Conservation (phyloP, 2,329 filamentous ascomycete species). For the Peltaster fructicola region DNA sequence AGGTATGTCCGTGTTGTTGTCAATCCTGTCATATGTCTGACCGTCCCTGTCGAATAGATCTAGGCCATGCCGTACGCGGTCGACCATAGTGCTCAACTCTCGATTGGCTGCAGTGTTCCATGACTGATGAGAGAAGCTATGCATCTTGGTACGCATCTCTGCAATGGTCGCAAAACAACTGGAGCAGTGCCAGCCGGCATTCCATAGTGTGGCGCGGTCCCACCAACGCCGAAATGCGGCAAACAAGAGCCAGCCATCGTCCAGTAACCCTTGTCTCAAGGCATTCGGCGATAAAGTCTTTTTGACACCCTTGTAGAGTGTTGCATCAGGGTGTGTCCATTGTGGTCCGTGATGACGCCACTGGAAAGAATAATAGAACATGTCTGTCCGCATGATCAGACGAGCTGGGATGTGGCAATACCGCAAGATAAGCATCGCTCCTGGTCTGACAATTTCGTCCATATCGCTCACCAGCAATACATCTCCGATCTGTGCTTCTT, state of each 20-base stretch:
- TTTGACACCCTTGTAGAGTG: constrained; percentile 31
- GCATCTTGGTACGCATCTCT: constrained; percentile 39
- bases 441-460: constrained; percentile 4
- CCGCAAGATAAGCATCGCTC: constrained; percentile 3
- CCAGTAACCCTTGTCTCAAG: constrained; percentile 32
- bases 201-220: constrained; percentile 29
- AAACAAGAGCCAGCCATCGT: constrained; percentile 13
- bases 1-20: constrained; percentile 37
- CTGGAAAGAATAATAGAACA: constrained; percentile 6
- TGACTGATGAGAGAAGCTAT: constrained; percentile 37
- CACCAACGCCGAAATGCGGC: constrained; percentile 9
- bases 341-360: constrained; percentile 14
- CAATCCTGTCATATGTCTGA: constrained; percentile 32
- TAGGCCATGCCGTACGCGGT: constrained; percentile 32
- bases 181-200: constrained; percentile 45
- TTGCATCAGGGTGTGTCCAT: constrained; percentile 45
- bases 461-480: constrained; percentile 5
- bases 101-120: constrained; percentile 34
- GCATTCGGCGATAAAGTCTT: constrained; percentile 36
- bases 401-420: constrained; percentile 3
- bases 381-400: constrained; percentile 3
- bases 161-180: constrained; percentile 40
- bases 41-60: constrained; percentile 37
- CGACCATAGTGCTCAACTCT: constrained; percentile 31
- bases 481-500: constrained; percentile 18